phyloP scores from a whole-genome alignment of 169 alveolate genomes.

The Perkinsus olseni region DNA sequence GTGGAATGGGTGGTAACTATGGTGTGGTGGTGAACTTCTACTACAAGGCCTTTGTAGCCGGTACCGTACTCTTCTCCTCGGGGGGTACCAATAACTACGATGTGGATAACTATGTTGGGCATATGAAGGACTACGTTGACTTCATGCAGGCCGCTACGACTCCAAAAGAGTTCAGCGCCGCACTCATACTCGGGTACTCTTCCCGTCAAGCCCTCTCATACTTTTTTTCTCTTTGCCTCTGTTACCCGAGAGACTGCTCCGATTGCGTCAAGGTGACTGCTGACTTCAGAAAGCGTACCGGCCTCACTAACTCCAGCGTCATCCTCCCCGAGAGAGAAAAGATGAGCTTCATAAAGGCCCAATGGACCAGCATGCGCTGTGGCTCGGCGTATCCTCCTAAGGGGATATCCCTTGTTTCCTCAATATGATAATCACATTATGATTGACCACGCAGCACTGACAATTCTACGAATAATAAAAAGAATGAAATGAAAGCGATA shows the following conservation, averaged over 20 bases:
- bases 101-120: not conserved
- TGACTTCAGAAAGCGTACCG: not conserved
- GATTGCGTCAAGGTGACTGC: not conserved
- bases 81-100: not conserved
- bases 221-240: not conserved
- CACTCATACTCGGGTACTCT: not conserved
- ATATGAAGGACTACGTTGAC: not conserved
- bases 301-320: not conserved
- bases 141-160: not conserved
- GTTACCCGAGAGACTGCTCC: not conserved
- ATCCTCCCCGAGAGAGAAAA: not conserved
- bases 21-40: not conserved
- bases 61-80: not conserved
- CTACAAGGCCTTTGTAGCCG: not conserved
- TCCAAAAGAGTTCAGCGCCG: not conserved
- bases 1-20: not conserved
- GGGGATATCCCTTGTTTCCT: too few species aligned
- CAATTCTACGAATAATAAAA: too few species aligned
- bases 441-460: too few species aligned
- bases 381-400: too few species aligned
- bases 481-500: too few species aligned
- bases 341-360: not conserved
- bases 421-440: too few species aligned
- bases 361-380: not conserved
- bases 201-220: not conserved